Evolutionary conservation across 2,329 filamentous ascomycete species (phyloP).

Genomic region (Hypoxylon sp.): DNA sequence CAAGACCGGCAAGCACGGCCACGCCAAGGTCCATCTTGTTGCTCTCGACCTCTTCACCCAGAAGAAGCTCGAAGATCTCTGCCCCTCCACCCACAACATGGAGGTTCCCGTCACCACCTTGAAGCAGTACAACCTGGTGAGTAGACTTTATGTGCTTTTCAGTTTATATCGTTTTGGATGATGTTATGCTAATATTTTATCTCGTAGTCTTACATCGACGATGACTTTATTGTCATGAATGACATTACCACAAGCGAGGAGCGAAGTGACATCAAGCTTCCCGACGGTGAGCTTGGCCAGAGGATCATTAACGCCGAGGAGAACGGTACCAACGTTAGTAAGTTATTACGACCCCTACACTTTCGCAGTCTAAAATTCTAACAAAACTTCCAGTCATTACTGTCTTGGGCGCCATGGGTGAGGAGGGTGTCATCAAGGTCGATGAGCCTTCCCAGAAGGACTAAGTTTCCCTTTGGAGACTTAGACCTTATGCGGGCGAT

Average conservation of each 20-base stretch:
- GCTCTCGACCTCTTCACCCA: constrained; percentile 98
- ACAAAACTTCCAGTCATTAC: constrained; percentile 75
- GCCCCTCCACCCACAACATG: constrained; percentile 97
- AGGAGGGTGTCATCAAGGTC: constrained; percentile 90
- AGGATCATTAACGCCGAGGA: constrained; percentile 86
- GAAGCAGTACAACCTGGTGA: constrained; percentile 79
- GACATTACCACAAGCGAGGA: constrained; percentile 86
- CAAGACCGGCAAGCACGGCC: constrained; percentile 99
- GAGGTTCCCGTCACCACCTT: constrained; percentile 98
- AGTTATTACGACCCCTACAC: constrained; percentile 57
- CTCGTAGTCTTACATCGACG: constrained; percentile 91
- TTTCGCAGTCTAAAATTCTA: constrained; percentile 27
- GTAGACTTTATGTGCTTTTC: not conserved
- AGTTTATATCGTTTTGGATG: constrained; percentile 2
- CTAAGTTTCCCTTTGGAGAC: constrained; percentile 43
- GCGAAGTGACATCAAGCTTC: constrained; percentile 89
- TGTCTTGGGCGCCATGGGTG: constrained; percentile 94
- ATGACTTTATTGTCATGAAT: constrained; percentile 96
- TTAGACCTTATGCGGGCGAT: constrained; percentile 23
- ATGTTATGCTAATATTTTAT: constrained; percentile 34
- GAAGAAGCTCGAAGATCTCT: constrained; percentile 99
- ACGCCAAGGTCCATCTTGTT: constrained; percentile 99
- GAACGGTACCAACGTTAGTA: constrained; percentile 95
- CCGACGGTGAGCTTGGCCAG: constrained; percentile 88
- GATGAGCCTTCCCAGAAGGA: constrained; percentile 81